phyloP scores from a whole-genome alignment of 768 basidiomycete genomes.

The Trichaptum fuscoviolaceum region DNA sequence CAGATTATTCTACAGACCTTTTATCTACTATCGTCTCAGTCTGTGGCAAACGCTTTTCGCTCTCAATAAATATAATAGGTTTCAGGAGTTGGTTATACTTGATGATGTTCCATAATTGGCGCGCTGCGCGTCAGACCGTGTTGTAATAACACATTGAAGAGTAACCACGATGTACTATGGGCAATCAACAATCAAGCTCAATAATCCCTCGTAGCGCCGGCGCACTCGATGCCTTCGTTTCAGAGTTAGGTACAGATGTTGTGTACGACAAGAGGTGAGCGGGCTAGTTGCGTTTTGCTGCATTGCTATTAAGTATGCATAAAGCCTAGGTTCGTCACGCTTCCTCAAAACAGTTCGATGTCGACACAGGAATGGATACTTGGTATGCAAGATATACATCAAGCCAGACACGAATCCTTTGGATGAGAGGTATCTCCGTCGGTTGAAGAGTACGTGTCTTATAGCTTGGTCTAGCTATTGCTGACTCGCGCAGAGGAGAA shows the following conservation, averaged over 20 bases:
- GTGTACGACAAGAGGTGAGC: constrained; percentile 88
- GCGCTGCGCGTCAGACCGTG: neutral
- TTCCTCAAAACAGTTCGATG: constrained; percentile 83
- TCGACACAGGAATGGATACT: constrained; percentile 72
- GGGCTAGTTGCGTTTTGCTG: neutral
- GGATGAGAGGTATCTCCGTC: constrained; percentile 64
- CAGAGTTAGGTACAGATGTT: constrained; percentile 82
- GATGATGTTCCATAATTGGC: neutral
- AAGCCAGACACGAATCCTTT: constrained; percentile 88
- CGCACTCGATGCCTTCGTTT: constrained; percentile 86
- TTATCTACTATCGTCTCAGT: no score
- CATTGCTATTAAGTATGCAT: neutral
- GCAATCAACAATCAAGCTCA: constrained; percentile 70
- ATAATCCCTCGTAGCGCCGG: constrained; percentile 68
- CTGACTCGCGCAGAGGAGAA: constrained; percentile 58
- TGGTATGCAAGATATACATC: constrained; percentile 48
- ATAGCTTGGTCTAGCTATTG: constrained; percentile 6
- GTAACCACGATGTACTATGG: constrained; percentile 42
- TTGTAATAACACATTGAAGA: neutral
- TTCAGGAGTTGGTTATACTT: no score
- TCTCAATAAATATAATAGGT: no score
- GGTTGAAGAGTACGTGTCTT: constrained; percentile 57
- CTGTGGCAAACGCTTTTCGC: no score
- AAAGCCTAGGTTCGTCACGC: constrained; percentile 36
- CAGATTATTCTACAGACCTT: no score